Evolutionary conservation across 2,329 filamentous ascomycete species (phyloP).

Genomic region (Phialocephala sp.): DNA sequence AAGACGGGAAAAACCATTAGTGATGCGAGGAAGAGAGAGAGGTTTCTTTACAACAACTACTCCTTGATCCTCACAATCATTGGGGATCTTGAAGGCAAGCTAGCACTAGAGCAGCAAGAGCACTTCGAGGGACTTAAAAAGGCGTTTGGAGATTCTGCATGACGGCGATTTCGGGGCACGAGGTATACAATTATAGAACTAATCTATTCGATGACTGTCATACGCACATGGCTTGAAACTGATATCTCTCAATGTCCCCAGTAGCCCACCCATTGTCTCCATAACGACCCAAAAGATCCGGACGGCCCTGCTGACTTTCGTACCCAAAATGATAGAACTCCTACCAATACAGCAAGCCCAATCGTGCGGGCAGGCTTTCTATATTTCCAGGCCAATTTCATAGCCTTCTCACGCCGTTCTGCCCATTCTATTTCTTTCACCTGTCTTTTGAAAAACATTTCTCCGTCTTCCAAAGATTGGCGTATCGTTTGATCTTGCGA

Average conservation of each 20-base stretch:
- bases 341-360: constrained; percentile 70
- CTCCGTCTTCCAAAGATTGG: constrained; percentile 70
- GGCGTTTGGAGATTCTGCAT: constrained; percentile 55
- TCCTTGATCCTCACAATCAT: constrained; percentile 94
- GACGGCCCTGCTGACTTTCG: constrained; percentile 49
- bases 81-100: constrained; percentile 73
- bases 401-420: constrained; percentile 60
- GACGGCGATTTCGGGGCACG: not conserved
- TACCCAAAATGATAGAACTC: constrained; percentile 70
- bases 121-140: constrained; percentile 74
- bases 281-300: constrained; percentile 37
- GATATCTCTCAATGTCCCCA: constrained; percentile 24
- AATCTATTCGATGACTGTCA: not conserved
- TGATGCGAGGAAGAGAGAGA: constrained; percentile 79
- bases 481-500: constrained; percentile 53
- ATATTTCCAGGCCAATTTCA: constrained; percentile 65
- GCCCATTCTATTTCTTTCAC: constrained; percentile 71
- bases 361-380: constrained; percentile 66
- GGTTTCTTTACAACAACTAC: constrained; percentile 96
- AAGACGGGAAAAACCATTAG: constrained; percentile 77
- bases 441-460: constrained; percentile 72
- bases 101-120: constrained; percentile 75
- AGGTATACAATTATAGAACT: constrained; percentile 15
- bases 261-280: constrained; percentile 34
- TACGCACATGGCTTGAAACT: not conserved